phyloP scores from a whole-genome alignment of 169 alveolate species.

The Plasmodium chabaudi region DNA sequence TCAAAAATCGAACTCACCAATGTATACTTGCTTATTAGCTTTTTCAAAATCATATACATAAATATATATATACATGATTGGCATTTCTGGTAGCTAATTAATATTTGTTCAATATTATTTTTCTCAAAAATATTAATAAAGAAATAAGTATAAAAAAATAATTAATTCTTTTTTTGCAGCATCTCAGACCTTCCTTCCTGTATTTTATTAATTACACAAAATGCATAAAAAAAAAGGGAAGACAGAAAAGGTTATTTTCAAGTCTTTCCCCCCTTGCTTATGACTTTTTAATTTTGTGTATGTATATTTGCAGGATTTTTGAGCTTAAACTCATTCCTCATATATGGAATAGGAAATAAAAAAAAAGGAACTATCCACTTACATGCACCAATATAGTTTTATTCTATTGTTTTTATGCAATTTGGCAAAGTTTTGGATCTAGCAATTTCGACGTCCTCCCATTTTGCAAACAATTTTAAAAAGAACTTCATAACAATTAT shows the following conservation, averaged over 20 bases:
- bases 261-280: not conserved
- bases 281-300: conserved; percentile 36
- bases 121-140: conserved; percentile 69
- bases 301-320: conserved; percentile 78
- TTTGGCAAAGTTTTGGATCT: too few species aligned
- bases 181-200: conserved; percentile 81
- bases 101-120: conserved; percentile 71
- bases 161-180: conserved; percentile 56
- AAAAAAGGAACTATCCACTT: not conserved
- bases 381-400: too few species aligned
- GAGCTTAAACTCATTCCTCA: conserved; percentile 77
- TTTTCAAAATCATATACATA: conserved; percentile 62
- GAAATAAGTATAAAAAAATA: conserved; percentile 20
- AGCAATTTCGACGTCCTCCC: too few species aligned
- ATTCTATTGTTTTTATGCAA: too few species aligned
- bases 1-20: conserved; percentile 78
- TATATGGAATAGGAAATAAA: not conserved
- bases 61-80: conserved; percentile 31
- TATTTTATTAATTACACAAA: conserved; percentile 70
- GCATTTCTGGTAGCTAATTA: conserved; percentile 76
- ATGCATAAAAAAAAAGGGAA: conserved; percentile 10
- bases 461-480: too few species aligned
- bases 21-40: conserved; percentile 79
- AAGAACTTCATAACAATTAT: too few species aligned
- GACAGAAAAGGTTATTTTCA: not conserved